These are phyloP conservation scores for Cicer judaicum DNA, from an alignment of 306 rosid genomes.

Conservation along the genomic window DNA sequence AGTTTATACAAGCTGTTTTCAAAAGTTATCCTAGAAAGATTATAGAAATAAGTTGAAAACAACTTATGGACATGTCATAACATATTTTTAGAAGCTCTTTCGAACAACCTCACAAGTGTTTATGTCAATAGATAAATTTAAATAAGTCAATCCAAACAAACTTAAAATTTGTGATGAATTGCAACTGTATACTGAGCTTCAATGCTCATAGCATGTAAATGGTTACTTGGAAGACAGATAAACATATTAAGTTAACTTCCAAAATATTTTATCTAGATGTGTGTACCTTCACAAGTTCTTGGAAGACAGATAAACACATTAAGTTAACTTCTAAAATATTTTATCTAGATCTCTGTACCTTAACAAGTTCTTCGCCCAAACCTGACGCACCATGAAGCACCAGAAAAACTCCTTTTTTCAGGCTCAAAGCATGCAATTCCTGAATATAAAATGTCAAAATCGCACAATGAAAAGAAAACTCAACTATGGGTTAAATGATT, in stretches of 20 bases:
- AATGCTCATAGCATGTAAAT: not conserved
- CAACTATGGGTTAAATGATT: conserved; percentile 10
- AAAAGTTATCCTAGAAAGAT: no score
- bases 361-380: conserved; percentile 68
- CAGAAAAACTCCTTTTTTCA: conserved; percentile 68
- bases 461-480: conserved; percentile 14
- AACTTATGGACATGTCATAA: no score
- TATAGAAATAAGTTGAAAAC: no score
- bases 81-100: no score
- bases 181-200: not conserved
- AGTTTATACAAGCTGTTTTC: no score
- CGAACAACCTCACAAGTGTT: no score
- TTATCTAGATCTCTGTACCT: conserved; percentile 55
- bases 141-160: no score
- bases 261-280: conserved; percentile 6
- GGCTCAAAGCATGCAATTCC: conserved; percentile 74
- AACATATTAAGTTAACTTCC: conserved; percentile 15
- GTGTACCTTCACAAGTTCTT: conserved; percentile 70
- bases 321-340: not conserved
- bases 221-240: conserved; percentile 2
- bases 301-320: conserved; percentile 17
- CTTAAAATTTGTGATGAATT: not conserved
- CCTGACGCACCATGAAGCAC: conserved; percentile 99
- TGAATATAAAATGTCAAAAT: conserved; percentile 46
- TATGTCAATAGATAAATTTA: no score